Evolutionary conservation across 2,329 filamentous ascomycete species (phyloP), one percentile per base, ranked within the genome.

Genomic region (Pseudopithomyces maydicus): DNA sequence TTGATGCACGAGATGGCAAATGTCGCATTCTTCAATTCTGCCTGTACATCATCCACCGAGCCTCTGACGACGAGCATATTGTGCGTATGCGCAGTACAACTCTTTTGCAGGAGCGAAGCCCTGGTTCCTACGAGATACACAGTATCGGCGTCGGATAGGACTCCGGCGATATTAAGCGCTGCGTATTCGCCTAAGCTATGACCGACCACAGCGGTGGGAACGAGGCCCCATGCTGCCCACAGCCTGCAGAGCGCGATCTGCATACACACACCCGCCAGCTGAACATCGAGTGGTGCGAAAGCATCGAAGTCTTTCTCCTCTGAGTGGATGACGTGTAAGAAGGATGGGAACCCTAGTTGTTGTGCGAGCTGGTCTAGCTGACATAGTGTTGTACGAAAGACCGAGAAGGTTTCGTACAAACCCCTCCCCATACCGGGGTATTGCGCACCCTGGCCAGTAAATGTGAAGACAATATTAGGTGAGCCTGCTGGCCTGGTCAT

Each of bases 101-200:
- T 83, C 53, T 85, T 78, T 42, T 86, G 82, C 2, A 92, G 79
- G 15, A 91, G 79, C 68, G 84, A 78, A 14, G 90, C 89, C 60
- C 90, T 84, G 51, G 80, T 79, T 36, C 90, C 90, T n/a, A 92
- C 88, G 1, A 93, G 80, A 62, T 87, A 88, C 54, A 94, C 84
- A 67, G 89, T 85, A 70, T 92, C 89, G 63, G 84, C 85, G 19
- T 84, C 86, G n/a, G 88, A 90, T 29, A 91, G 79, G 17, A 91
- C 88, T 49, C 88, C 89, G 52, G 89, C 87, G 38, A 87, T 82
- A 66, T 90, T 82, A 12, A 92, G 83, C 38, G 89, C 89, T 36
- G 89, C 88, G 66, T 91, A 91, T 72, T 92, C 89, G 52, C 89
- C 89, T 23, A 92, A 78, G 65, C 87, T 90, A 74, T 82, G 80